Conservation (phyloP, 2,329 filamentous ascomycete species). For the Penicillium sclerotigenum region DNA sequence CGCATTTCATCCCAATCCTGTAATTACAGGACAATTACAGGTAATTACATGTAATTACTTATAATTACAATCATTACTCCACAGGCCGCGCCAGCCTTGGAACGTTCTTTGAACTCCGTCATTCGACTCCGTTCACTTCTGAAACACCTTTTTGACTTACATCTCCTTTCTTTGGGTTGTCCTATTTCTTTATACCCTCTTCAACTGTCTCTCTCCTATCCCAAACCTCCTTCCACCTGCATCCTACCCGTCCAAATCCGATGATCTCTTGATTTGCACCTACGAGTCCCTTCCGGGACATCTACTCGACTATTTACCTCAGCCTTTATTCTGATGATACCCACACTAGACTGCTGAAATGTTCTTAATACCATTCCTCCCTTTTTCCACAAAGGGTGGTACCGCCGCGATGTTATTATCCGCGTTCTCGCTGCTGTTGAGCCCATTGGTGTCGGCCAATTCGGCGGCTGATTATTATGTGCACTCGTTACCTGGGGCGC, state of each 20-base stretch:
- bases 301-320: not conserved
- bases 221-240: not conserved
- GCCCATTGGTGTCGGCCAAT: conserved; percentile 40
- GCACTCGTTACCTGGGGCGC: conserved; percentile 76
- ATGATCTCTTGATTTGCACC: conserved; percentile 19
- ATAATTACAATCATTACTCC: not conserved
- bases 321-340: conserved; percentile 2
- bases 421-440: conserved; percentile 28
- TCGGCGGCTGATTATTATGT: conserved; percentile 87
- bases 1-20: not conserved
- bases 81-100: conserved; percentile 17
- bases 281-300: conserved; percentile 19
- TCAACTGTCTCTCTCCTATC: not conserved
- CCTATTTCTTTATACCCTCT: not conserved
- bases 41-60: not conserved
- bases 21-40: too few species aligned
- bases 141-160: too few species aligned
- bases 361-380: conserved; percentile 19
- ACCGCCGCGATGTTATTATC: conserved; percentile 22
- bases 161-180: not conserved
- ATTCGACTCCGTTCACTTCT: conserved; percentile 7
- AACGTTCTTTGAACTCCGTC: conserved; percentile 11
- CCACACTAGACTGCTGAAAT: conserved; percentile 11
- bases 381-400: conserved; percentile 12
- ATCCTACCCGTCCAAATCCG: not conserved